phyloP scores from a whole-genome alignment of 1,139 yeast genomes.

The Suhomyces coccinellae region DNA sequence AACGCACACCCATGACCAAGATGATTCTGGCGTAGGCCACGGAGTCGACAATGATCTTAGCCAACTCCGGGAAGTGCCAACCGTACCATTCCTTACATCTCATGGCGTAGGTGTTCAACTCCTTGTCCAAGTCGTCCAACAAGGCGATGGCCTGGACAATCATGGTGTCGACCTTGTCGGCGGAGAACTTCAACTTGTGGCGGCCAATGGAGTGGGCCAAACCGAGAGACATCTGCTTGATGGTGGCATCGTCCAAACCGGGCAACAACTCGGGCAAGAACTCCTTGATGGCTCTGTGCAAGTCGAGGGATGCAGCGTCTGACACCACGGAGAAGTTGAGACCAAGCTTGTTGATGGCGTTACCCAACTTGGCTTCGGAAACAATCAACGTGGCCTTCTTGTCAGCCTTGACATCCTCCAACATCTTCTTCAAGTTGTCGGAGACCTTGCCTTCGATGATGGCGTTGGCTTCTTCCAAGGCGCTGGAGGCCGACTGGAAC shows the following conservation, averaged over 20 bases:
- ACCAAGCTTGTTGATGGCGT: slow-evolving; percentile 92
- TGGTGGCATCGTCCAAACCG: slow-evolving; percentile 81
- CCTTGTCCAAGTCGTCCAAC: slow-evolving; percentile 95
- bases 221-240: slow-evolving; percentile 94
- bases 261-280: slow-evolving; percentile 92
- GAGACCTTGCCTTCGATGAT: slow-evolving; percentile 93
- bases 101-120: slow-evolving; percentile 96
- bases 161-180: slow-evolving; percentile 98
- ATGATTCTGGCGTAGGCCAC: slow-evolving; percentile 93
- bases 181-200: slow-evolving; percentile 94
- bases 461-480: slow-evolving; percentile 92
- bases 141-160: slow-evolving; percentile 98
- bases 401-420: slow-evolving; percentile 81
- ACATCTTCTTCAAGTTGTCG: slow-evolving; percentile 71
- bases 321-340: slow-evolving; percentile 85
- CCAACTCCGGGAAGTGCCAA: slow-evolving; percentile 99
- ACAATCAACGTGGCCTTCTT: slow-evolving; percentile 90
- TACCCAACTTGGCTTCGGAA: slow-evolving; percentile 93
- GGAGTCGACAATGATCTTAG: slow-evolving; percentile 93
- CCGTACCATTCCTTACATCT: slow-evolving; percentile 99
- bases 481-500: slow-evolving; percentile 91
- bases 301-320: slow-evolving; percentile 92
- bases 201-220: slow-evolving; percentile 97
- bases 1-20: slow-evolving; percentile 90
- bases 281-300: slow-evolving; percentile 93